Conservation (phyloP, 768 basidiomycete species). For the Rhizopogon sp. region DNA sequence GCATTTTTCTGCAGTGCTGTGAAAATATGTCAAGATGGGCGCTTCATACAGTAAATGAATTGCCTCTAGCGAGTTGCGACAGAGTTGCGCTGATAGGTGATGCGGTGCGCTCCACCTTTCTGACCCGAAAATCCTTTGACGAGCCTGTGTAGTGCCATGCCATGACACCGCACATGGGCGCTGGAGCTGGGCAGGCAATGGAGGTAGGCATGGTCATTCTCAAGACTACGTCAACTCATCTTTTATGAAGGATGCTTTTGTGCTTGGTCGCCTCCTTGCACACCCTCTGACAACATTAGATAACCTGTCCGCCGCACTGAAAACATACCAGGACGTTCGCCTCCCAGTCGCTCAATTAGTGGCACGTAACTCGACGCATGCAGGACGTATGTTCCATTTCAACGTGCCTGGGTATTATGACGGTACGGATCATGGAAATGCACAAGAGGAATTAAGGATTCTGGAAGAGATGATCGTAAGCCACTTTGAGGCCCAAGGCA, state of each 20-base stretch:
- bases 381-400: conserved; percentile 13
- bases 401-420: conserved; percentile 6
- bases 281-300: conserved; percentile 5
- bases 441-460: conserved; percentile 4
- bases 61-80: conserved; percentile 31
- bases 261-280: conserved; percentile 14
- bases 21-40: conserved; percentile 34
- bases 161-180: conserved; percentile 8
- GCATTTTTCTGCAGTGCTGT: conserved; percentile 21
- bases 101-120: conserved; percentile 24
- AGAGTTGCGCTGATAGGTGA: conserved; percentile 42
- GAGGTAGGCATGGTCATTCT: conserved; percentile 1
- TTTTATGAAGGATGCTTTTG: conserved; percentile 14
- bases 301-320: conserved; percentile 7
- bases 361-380: conserved; percentile 4
- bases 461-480: neutral
- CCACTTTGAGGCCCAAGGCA: neutral
- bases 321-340: conserved; percentile 14
- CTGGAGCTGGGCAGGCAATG: conserved; percentile 10
- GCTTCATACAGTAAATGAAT: conserved; percentile 31
- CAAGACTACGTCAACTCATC: neutral
- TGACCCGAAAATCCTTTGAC: neutral
- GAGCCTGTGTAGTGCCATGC: conserved; percentile 4
- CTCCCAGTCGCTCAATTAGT: conserved; percentile 10
- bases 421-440: conserved; percentile 1